phyloP scores from a whole-genome alignment of 768 basidiomycete species.

The Coprinopsis sp. region DNA sequence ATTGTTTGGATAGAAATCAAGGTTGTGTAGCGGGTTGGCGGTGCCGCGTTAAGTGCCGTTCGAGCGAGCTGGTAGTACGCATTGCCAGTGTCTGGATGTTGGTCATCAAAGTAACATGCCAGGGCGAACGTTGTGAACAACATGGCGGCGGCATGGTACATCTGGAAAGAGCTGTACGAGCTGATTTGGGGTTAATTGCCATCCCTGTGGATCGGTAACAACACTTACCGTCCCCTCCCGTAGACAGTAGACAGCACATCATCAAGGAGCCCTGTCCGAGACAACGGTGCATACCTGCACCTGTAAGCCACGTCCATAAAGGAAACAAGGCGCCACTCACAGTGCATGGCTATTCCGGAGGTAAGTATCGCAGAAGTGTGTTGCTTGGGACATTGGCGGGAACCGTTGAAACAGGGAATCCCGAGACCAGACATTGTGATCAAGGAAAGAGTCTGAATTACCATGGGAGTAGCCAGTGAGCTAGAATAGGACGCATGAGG shows the following conservation, averaged over 20 bases:
- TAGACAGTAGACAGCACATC: constrained; percentile 53
- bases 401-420: constrained; percentile 41
- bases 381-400: constrained; percentile 56
- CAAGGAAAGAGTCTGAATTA: no score
- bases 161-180: constrained; percentile 32
- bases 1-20: constrained; percentile 50
- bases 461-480: no score
- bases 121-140: constrained; percentile 66
- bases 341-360: constrained; percentile 56
- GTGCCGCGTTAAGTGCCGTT: constrained; percentile 43
- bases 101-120: constrained; percentile 56
- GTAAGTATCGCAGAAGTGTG: constrained; percentile 59
- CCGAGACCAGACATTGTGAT: not conserved
- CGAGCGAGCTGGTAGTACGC: constrained; percentile 61
- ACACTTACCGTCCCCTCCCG: constrained; percentile 35
- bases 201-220: constrained; percentile 7
- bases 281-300: constrained; percentile 49
- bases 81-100: constrained; percentile 44
- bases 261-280: constrained; percentile 51
- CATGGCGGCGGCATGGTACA: constrained; percentile 55
- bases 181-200: no score
- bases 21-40: constrained; percentile 47
- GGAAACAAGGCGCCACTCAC: constrained; percentile 31
- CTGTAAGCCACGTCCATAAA: constrained; percentile 1
- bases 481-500: no score